Evolutionary conservation across 2,329 filamentous ascomycete genomes (phyloP), one percentile per base, ranked within the genome.

Genomic region (Rachicladosporium sp.): DNA sequence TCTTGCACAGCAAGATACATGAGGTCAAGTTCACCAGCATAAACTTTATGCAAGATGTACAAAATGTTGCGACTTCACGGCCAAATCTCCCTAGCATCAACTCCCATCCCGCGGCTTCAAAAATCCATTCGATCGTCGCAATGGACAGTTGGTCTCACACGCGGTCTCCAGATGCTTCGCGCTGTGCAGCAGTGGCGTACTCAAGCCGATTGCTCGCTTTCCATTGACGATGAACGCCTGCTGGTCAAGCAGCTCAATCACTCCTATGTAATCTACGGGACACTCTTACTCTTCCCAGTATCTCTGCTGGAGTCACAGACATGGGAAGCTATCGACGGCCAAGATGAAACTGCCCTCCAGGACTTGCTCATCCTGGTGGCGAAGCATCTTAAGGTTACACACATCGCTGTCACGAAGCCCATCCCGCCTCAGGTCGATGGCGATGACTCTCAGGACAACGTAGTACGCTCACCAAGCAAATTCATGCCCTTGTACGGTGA

Each of bases 401-500:
- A 78, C 51, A 60, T 79, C 36, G 76, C 74, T 0, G 56, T 73
- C 39, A 78, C 76, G 50, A 68, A 69, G 2, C 72, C 74, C 0
- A 79, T 79, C 15, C 65, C 67, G 1, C 46, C 36, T 4, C 35
- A 29, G 37, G 32, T 44, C 1, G 42, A 34, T 29, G n/a, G 13
- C 3, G 39, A 46, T 29, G 32, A 53, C n/a, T 54, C 57, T 3
- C 50, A 53, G 11, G 73, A 80, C 48, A 94, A 93, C 55, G 63
- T 81, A 10, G 69, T 93, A 42, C 76, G 88, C 33, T 78, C 77
- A 36, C 89, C 89, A 0, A 73, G 69, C 32, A 73, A 79, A 11
- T 67, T 95, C 23, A 69, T 71, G 2, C 78, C 80, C 12, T 64
- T 95, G 0, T 65, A 79, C 55, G 87, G 87, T 13, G 68, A 80